A percentile compares a stretch with the other conserved stretches of the same genome.
Evolutionary conservation across 1,139 yeast genomes (phyloP).

Genomic region (Scheffersomyces stambukii): DNA sequence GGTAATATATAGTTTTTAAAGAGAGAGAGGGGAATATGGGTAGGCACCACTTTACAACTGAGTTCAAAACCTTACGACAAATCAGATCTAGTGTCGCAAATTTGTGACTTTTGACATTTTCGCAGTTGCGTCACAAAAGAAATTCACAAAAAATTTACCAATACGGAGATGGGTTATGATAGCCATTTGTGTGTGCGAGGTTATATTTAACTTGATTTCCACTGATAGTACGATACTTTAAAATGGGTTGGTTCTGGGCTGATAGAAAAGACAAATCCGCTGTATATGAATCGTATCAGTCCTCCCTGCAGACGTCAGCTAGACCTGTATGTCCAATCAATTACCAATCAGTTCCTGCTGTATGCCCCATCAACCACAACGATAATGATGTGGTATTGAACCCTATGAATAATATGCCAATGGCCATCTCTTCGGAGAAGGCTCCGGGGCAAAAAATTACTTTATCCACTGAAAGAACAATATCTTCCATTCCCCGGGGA

Average conservation of each 20-base stretch:
- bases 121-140: no score
- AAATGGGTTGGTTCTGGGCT: conserved; percentile 89
- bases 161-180: no score
- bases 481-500: conserved; percentile 87
- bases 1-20: no score
- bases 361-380: conserved; percentile 7
- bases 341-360: conserved; percentile 12
- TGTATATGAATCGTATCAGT: conserved; percentile 4
- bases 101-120: no score
- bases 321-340: conserved; percentile 30
- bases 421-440: conserved; percentile 55
- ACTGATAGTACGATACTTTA: no score
- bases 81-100: no score
- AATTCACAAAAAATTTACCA: no score
- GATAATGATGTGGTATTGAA: conserved; percentile 38
- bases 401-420: conserved; percentile 90
- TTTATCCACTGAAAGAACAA: conserved; percentile 78
- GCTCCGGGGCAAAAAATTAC: conserved; percentile 79
- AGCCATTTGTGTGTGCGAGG: no score
- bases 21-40: no score
- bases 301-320: conserved; percentile 5
- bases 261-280: conserved; percentile 18
- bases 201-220: no score
- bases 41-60: no score
- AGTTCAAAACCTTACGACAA: no score